Conservation (phyloP, 179 eudicot genomes). For the Beta corolliflora region DNA sequence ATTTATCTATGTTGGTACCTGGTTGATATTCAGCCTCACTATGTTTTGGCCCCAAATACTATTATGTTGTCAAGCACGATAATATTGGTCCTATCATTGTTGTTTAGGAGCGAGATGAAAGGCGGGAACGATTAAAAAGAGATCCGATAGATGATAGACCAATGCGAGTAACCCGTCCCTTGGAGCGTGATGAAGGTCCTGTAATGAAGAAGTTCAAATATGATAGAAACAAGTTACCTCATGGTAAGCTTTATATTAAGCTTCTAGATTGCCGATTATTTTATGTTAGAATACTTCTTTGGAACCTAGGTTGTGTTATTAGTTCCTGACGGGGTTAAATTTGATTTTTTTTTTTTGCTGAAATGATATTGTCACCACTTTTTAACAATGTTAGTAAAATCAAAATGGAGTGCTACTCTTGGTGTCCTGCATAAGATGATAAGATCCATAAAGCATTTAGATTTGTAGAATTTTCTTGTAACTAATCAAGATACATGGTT, state of each 20-base stretch:
- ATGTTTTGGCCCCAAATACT: not conserved
- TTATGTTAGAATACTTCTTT: not conserved
- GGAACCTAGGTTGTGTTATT: not conserved
- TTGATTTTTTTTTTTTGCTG: not conserved
- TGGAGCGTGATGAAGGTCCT: conserved; percentile 40
- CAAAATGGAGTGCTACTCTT: not conserved
- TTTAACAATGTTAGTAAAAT: not conserved
- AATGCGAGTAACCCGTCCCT: conserved; percentile 35
- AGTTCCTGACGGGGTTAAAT: not conserved
- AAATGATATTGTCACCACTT: not conserved
- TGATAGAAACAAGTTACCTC: conserved; percentile 64
- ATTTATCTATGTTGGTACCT: not conserved
- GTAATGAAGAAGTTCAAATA: conserved; percentile 43
- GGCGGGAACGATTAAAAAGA: conserved; percentile 54
- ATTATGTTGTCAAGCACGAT: not conserved
- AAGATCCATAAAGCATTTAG: not conserved
- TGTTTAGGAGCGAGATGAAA: conserved; percentile 83
- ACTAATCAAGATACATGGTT: not conserved
- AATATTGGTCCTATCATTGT: not conserved
- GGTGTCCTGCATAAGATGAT: not conserved
- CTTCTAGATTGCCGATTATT: not conserved
- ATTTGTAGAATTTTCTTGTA: not conserved
- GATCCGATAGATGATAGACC: conserved; percentile 65
- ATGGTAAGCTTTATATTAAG: conserved; percentile 47
- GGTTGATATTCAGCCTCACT: not conserved